Base-by-base conservation (phyloP, 75 land plant species). In the Selaginella moellendorffii region DNA sequence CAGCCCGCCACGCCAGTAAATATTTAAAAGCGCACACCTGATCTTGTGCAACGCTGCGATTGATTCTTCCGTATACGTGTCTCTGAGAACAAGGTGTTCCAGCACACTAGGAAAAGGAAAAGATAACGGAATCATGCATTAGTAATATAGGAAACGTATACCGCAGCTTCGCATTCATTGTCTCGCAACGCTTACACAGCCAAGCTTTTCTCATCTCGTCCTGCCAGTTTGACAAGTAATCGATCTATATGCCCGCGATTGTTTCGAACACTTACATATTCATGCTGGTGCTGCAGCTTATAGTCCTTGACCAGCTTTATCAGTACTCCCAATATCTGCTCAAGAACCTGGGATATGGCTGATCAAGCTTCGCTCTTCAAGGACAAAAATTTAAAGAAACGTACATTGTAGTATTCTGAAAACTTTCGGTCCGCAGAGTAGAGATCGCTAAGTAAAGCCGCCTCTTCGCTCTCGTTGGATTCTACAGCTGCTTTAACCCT, bases 111-210 rank as follows among this genome's bases (percentile, higher is more conserved):
- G 14, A n/a, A n/a, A n/a, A n/a, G n/a, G n/a, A n/a, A n/a, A n/a
- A n/a, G n/a, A n/a, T n/a, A n/a, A n/a, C n/a, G n/a, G n/a, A n/a
- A n/a, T n/a, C n/a, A n/a, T n/a, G n/a, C n/a, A n/a, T n/a, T n/a
- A n/a, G n/a, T n/a, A n/a, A n/a, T n/a, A n/a, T n/a, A n/a, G n/a
- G n/a, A n/a, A n/a, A n/a, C 24, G 72, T 76, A 28, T 27, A 88
- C 97, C 97, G 82, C 54, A 92, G 63, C 75, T 92, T 92, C 42
- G 93, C 95, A 73, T 73, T 79, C 97, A 92, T 92, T 54, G 97
- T 85, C 69, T 88, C 84, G 66, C 97, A 92, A 46, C 97, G 82
- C 72, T 88, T 92, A 65, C 86, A 85, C 28, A 92, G 77, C 97
- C 97, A 92, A 22, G 84, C 85, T 60, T 92, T 92, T 63, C 84